These are phyloP conservation scores for Fusarium redolens DNA, from an alignment of 2,329 filamentous ascomycete genomes.

Conservation along the genomic window DNA sequence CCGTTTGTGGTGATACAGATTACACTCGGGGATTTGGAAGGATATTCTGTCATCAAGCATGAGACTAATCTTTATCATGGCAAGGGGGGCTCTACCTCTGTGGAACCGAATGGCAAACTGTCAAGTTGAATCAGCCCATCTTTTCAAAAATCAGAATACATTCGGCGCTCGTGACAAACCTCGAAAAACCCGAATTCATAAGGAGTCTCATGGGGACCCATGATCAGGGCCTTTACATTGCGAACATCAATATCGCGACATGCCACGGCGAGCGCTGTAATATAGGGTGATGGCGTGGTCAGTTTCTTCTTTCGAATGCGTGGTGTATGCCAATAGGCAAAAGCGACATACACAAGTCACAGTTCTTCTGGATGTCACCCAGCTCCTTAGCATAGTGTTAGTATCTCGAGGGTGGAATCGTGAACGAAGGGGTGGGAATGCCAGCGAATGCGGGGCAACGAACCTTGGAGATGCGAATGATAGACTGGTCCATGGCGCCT, in stretches of 20 bases:
- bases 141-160: not conserved
- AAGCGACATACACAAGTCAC: constrained; percentile 78
- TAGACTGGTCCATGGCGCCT: constrained; percentile 75
- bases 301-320: not conserved
- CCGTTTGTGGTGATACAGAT: constrained; percentile 85
- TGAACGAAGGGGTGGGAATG: constrained; percentile 28
- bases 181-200: constrained; percentile 99
- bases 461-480: constrained; percentile 88
- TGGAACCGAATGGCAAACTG: constrained; percentile 83
- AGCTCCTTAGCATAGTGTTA: constrained; percentile 72
- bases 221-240: constrained; percentile 86
- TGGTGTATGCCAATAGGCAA: not conserved
- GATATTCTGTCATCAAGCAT: constrained; percentile 75
- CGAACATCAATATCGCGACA: constrained; percentile 90
- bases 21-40: constrained; percentile 71
- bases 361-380: constrained; percentile 82
- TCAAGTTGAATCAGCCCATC: constrained; percentile 1
- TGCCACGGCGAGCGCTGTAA: constrained; percentile 82
- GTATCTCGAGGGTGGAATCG: constrained; percentile 24
- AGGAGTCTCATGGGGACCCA: constrained; percentile 92
- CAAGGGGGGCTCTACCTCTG: constrained; percentile 64
- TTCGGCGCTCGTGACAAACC: constrained; percentile 60
- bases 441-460: constrained; percentile 40
- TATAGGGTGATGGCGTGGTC: not conserved
- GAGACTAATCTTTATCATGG: constrained; percentile 15